Base-by-base conservation (phyloP, 805 yeast genomes). In the Pichia phayaonensis region DNA sequence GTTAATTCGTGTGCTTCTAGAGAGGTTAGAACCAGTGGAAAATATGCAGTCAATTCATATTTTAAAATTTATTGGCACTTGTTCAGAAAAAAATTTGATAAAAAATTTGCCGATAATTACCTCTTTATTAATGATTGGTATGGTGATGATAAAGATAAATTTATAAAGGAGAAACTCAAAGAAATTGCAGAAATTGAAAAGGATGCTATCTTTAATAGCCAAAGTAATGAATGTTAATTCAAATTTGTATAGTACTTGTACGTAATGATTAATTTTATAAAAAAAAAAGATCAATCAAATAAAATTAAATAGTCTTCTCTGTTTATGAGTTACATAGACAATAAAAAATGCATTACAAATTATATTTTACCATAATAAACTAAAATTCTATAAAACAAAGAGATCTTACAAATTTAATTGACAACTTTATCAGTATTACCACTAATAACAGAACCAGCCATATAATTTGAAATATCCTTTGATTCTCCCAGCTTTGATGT, bases 401-500 rank as follows among this genome's bases (percentile, higher is more conserved):
- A 34, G 20, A 34, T 16, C 38, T 34, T 34, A 34, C 18, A 34
- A 42, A 16, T 44, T 44, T 45, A 42, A 40, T 39, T 29, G 8
- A 50, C 53, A 15, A 52, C 52, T 42, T 45, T 45, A 38, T 55
- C 51, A 8, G 60, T 56, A 29, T 51, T 51, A 45, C 63, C 62
- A 46, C 59, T 74, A 45, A 79, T 76, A 49, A 79, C 67, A 56
- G 76, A 80, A 55, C 83, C 76, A 47, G 76, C 75, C 62, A 74
- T 73, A 31, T 64, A 57, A 46, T 67, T 67, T 4, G 66, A 62
- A 22, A 67, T 68, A 44, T 66, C 63, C 4, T 58, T 66, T 45
- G 72, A 66, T 60, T 79, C 84, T 4, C 84, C 84, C 55, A 79
- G 70, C 62, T 79, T 80, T 7, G 80, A 75, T 1, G 95, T 89